Evolutionary conservation across 2,329 filamentous ascomycete species (phyloP).

Genomic region (Aspergillus sergii): DNA sequence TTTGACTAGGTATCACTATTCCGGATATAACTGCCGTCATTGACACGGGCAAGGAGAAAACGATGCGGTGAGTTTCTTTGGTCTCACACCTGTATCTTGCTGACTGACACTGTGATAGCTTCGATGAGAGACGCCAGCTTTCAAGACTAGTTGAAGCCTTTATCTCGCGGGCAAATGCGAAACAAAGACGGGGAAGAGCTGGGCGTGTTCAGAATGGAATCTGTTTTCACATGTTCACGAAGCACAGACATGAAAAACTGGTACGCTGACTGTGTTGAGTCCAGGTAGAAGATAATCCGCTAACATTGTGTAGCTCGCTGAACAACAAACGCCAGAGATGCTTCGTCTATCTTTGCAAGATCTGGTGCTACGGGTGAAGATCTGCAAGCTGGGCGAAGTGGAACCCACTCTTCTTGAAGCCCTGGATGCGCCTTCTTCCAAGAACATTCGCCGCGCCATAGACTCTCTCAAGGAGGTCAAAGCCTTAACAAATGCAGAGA

Average conservation of each 20-base stretch:
- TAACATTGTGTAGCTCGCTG: constrained; percentile 63
- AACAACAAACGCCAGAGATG: constrained; percentile 96
- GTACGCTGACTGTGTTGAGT: constrained; percentile 30
- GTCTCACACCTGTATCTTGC: not conserved
- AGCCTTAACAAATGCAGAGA: constrained; percentile 78
- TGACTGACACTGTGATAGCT: constrained; percentile 53
- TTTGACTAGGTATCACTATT: constrained; percentile 71
- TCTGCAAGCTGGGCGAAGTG: constrained; percentile 92
- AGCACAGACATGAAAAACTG: constrained; percentile 76
- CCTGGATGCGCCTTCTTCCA: constrained; percentile 83
- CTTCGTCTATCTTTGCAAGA: constrained; percentile 91
- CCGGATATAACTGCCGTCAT: constrained; percentile 97
- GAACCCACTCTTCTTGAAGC: constrained; percentile 87
- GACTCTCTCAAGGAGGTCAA: constrained; percentile 92
- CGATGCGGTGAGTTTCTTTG: constrained; percentile 63
- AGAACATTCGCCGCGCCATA: constrained; percentile 90
- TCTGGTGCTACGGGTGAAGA: constrained; percentile 92
- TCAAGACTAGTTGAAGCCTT: constrained; percentile 92
- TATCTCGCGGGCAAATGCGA: constrained; percentile 92
- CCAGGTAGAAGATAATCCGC: constrained; percentile 7
- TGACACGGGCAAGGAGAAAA: constrained; percentile 94
- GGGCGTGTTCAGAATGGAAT: constrained; percentile 93
- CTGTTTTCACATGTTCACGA: constrained; percentile 96
- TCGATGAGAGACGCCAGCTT: constrained; percentile 88
- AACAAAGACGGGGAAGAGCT: constrained; percentile 89